Evolutionary conservation across 2,329 filamentous ascomycete genomes (phyloP), one percentile per base, ranked within the genome.

Genomic region (Trichothecium roseum): DNA sequence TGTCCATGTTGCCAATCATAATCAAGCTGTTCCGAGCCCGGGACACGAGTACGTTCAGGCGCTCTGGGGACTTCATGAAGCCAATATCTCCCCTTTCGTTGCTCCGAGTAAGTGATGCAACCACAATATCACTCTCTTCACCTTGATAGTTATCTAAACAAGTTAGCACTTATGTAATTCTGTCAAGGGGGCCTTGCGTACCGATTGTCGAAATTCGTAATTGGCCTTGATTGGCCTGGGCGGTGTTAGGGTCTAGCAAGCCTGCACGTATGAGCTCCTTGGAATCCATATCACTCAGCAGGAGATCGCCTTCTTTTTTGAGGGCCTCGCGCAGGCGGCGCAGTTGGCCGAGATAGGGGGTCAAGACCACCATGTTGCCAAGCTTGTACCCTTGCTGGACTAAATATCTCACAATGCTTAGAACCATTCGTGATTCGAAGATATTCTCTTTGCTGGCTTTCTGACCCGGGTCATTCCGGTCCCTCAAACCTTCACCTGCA

Each of bases 141-240:
- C 83, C 81, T 50, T 87, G 83, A 38, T 82, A 88, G 41, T 87
- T 87, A 41, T 87, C 81, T 79, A 15, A 2, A n/a, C 3, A 0
- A 7, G 13, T 14, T 44, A 3, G n/a, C n/a, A n/a, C n/a, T n/a
- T n/a, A n/a, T n/a, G n/a, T n/a, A n/a, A n/a, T n/a, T n/a, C n/a
- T n/a, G n/a, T 15, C 14, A 8, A 7, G n/a, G 16, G 35, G 27
- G 6, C 4, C 1, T 20, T 17, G 20, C 69, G 51, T 55, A 81
- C 78, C 78, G 35, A 87, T 81, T 0, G 81, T 85, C 0, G 81
- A 84, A 0, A 87, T 60, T 0, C 68, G 63, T 13, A 86, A 59
- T 0, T 51, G 60, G 1, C 59, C 60, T 41, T 75, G 80, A 0
- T 62, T 51, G 0, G 70, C 52, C 4, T 68, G 65, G n/a, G n/a